Conservation (phyloP, 2,329 filamentous ascomycete genomes). For the Talaromyces sp. region DNA sequence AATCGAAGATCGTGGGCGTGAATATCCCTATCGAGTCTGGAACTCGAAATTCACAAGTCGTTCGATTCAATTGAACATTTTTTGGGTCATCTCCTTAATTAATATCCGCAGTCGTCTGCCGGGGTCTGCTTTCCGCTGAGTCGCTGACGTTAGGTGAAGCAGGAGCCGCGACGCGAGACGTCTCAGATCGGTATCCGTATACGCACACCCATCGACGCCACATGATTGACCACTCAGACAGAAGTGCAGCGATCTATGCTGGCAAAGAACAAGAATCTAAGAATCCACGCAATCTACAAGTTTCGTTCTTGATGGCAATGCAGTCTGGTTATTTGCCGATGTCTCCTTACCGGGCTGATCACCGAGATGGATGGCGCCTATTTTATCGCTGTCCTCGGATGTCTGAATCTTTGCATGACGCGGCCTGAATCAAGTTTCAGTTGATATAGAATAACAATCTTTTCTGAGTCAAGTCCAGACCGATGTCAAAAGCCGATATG, state of each 20-base stretch:
- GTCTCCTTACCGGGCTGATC: background rate
- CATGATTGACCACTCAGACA: background rate
- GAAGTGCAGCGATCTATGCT: background rate
- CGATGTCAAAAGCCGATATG: background rate
- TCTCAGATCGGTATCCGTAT: constrained; percentile 10
- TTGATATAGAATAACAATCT: background rate
- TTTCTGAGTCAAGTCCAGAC: background rate
- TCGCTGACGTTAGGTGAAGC: constrained; percentile 15
- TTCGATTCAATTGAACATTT: background rate
- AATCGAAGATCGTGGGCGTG: background rate
- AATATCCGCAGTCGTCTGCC: background rate
- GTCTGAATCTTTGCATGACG: background rate
- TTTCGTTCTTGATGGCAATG: background rate
- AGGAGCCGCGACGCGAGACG: constrained; percentile 14
- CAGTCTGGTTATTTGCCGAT: background rate
- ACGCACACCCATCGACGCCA: background rate
- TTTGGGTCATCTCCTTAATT: background rate
- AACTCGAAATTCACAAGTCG: background rate
- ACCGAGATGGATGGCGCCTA: background rate
- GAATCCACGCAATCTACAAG: too few species aligned
- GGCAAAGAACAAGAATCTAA: background rate
- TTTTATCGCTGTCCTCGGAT: background rate
- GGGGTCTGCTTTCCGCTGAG: background rate
- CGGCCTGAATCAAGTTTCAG: background rate
- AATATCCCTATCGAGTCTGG: background rate